A percentile compares a stretch with the other conserved stretches of the same genome.
phyloP scores from a whole-genome alignment of 371 early-diverging fungal genomes.

The Mucor sp. region DNA sequence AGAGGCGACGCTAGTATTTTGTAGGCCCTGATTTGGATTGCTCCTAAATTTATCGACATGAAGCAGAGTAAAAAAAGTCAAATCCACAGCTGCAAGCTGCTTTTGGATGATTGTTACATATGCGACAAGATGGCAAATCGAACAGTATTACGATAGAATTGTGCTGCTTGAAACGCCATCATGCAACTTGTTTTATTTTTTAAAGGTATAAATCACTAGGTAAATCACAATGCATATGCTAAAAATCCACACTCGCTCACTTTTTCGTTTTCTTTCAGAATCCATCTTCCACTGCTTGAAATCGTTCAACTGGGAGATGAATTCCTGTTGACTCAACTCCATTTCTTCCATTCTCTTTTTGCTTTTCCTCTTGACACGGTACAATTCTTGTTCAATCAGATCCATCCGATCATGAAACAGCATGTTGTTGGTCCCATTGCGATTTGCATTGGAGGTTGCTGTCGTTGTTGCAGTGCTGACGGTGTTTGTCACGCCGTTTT shows the following conservation, averaged over 20 bases:
- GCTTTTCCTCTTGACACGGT: constrained; percentile 30
- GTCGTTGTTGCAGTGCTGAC: constrained; percentile 2
- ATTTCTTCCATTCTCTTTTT: constrained; percentile 37
- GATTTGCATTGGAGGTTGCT: background rate
- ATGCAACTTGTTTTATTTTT: background rate
- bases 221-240: constrained; percentile 16
- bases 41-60: too few relatives aligned
- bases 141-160: too few relatives aligned
- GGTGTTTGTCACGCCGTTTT: constrained; percentile 4
- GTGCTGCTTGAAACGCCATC: background rate
- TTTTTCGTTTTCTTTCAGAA: constrained; percentile 25
- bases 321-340: constrained; percentile 21
- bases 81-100: too few relatives aligned
- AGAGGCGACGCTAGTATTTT: too few relatives aligned
- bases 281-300: constrained; percentile 29
- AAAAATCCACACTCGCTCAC: constrained; percentile 44
- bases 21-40: too few relatives aligned
- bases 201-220: background rate
- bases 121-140: too few relatives aligned
- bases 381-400: constrained; percentile 43
- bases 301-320: constrained; percentile 30
- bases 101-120: too few relatives aligned
- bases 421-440: constrained; percentile 27
- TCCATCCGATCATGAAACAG: constrained; percentile 52
- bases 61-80: too few relatives aligned